These are phyloP conservation scores for Fusarium udum DNA, from an alignment of 2,329 filamentous ascomycete species.

Conservation along the genomic window DNA sequence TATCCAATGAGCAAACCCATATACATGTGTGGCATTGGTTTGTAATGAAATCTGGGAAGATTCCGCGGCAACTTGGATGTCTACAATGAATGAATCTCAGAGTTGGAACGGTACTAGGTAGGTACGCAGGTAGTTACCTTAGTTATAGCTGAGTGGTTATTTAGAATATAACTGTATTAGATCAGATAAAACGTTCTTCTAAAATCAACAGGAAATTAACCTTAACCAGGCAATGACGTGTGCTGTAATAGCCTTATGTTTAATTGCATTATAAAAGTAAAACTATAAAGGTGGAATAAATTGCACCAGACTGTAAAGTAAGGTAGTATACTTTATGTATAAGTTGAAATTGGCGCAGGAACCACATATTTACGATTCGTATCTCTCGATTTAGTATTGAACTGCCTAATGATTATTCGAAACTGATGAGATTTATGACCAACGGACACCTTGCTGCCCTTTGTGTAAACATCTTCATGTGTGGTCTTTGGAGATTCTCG, in stretches of 20 bases:
- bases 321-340: not conserved
- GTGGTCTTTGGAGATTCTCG: not conserved
- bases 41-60: constrained; percentile 19
- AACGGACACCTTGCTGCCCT: not conserved
- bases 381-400: not conserved
- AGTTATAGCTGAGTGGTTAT: not conserved
- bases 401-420: not conserved
- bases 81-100: not conserved
- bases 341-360: not conserved
- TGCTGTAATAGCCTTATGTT: not conserved
- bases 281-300: not conserved
- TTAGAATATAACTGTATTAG: not conserved
- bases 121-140: not conserved
- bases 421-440: not conserved
- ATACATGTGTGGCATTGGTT: constrained; percentile 17
- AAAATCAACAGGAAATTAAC: not conserved
- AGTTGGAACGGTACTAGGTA: not conserved
- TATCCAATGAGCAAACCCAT: constrained; percentile 28
- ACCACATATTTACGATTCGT: not conserved
- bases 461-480: not conserved
- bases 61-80: not conserved
- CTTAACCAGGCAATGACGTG: not conserved
- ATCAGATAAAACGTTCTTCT: not conserved
- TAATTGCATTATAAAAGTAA: not conserved
- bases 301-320: not conserved